Evolutionary conservation across 2,329 filamentous ascomycete species (phyloP).

Genomic region (Aureobasidium namibiae): DNA sequence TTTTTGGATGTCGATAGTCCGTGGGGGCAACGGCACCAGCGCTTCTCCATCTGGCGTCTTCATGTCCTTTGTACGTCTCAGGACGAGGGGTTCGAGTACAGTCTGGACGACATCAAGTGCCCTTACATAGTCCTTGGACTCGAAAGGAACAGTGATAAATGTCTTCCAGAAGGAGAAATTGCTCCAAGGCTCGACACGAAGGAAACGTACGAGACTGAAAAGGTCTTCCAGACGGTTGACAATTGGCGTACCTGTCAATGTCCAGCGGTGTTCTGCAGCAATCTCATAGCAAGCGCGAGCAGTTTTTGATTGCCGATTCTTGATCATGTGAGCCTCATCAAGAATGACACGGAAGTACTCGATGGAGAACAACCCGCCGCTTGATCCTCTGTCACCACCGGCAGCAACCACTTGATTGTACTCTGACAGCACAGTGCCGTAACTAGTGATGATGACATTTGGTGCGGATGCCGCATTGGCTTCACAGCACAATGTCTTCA

Average conservation of each 20-base stretch:
- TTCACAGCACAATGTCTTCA: conserved; percentile 69
- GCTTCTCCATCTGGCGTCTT: conserved; percentile 79
- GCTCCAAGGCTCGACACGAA: conserved; percentile 93
- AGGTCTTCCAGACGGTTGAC: conserved; percentile 93
- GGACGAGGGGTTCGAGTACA: conserved; percentile 88
- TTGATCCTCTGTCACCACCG: conserved; percentile 55
- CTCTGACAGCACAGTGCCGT: conserved; percentile 84
- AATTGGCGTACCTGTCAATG: conserved; percentile 88
- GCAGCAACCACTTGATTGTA: conserved; percentile 65
- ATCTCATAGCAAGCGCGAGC: conserved; percentile 92
- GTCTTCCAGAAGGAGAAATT: conserved; percentile 99
- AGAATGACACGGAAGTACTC: conserved; percentile 93
- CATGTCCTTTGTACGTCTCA: conserved; percentile 96
- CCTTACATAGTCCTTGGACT: conserved; percentile 87
- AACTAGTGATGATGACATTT: conserved; percentile 89
- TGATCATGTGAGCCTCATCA: conserved; percentile 92
- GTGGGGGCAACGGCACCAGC: conserved; percentile 73
- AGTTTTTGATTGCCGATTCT: conserved; percentile 78
- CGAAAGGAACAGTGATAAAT: conserved; percentile 95
- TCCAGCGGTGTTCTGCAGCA: conserved; percentile 79
- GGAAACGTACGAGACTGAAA: conserved; percentile 84
- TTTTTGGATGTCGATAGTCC: conserved; percentile 75
- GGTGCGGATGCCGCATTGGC: conserved; percentile 69
- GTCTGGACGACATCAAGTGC: conserved; percentile 96
- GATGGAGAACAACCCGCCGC: conserved; percentile 72